Conservation (phyloP, 345 rosid genomes). For the Abelmoschus esculentus region DNA sequence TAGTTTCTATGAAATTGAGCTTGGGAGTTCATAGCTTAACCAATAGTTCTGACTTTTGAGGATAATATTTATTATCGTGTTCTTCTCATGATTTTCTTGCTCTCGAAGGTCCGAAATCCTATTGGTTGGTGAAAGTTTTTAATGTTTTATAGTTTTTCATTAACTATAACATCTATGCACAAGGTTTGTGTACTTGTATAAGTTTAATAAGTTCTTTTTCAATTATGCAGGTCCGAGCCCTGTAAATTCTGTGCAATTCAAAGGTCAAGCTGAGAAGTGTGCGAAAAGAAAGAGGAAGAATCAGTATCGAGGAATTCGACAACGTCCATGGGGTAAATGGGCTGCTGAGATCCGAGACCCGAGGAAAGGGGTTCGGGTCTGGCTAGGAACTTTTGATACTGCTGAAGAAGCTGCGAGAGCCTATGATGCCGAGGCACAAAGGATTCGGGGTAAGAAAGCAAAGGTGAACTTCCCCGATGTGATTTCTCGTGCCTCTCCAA, state of each 20-base stretch:
- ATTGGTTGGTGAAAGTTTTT: no score
- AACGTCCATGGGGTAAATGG: conserved; percentile 99
- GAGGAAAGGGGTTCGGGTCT: conserved; percentile 78
- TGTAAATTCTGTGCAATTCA: conserved; percentile 33
- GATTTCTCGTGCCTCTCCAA: conserved; percentile 28
- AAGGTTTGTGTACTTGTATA: background rate
- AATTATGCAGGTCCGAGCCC: conserved; percentile 27
- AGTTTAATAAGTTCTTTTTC: conserved; percentile 3
- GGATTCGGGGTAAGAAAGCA: conserved; percentile 75
- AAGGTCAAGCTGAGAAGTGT: conserved; percentile 57
- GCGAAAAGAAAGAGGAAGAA: conserved; percentile 86
- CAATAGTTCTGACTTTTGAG: background rate
- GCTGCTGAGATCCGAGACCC: conserved; percentile 99
- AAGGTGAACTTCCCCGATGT: conserved; percentile 71
- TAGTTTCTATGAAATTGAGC: background rate
- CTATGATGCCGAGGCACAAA: conserved; percentile 68
- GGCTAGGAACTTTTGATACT: conserved; percentile 93
- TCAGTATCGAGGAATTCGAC: conserved; percentile 79
- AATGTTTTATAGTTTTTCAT: no score
- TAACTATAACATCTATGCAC: no score
- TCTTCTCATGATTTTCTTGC: no score
- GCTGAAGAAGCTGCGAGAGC: conserved; percentile 98
- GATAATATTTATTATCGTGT: no score
- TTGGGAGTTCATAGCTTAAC: background rate
- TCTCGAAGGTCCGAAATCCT: no score